Evolutionary conservation across 768 basidiomycete genomes (phyloP), one percentile per base, ranked within the genome.

Genomic region (Trametes elegans): DNA sequence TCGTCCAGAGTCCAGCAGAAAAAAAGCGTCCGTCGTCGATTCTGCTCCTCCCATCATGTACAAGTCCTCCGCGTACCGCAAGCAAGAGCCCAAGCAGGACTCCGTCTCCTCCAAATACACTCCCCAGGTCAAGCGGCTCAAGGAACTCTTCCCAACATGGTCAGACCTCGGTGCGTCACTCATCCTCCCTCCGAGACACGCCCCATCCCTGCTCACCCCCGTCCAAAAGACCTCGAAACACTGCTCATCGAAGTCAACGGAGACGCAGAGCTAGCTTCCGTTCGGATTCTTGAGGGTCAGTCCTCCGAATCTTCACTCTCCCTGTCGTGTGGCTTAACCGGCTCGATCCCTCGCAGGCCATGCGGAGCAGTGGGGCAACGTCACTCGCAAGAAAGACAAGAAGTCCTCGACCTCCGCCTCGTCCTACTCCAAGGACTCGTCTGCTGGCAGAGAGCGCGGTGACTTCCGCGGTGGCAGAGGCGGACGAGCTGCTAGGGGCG

Each of bases 341-440:
- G 9, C 27, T n/a, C n/a, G n/a, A n/a, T n/a, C n/a, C n/a, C n/a
- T 3, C 45, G 47, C 67, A 93, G 90, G 90, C 65, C 76, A 77
- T 61, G 87, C 79, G 42, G 82, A 85, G 68, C 88, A 86, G 65
- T 93, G 90, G 90, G 90, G 81, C 47, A 82, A 88, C 50, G 90
- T 91, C 53, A 83, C 82, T 59, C 86, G 82, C 71, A 93, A 91
- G 81, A 93, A 90, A 76, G 89, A 93, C 70, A 91, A 92, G 78
- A 92, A 90, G 72, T 39, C 60, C 0, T 57, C 73, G 26, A 63
- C 78, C 11, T 45, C 75, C 27, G 46, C 72, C 34, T 76, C 79
- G 36, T 46, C 73, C 35, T 59, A 65, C 39, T 68, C 84, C 44
- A 88, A 83, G 70, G 81, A 87, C 23, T 71, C 80, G 2, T 67